A percentile compares a stretch with the other conserved stretches of the same genome.
Evolutionary conservation across 371 early-diverging fungal species (phyloP).

Genomic region (Circinella minor): DNA sequence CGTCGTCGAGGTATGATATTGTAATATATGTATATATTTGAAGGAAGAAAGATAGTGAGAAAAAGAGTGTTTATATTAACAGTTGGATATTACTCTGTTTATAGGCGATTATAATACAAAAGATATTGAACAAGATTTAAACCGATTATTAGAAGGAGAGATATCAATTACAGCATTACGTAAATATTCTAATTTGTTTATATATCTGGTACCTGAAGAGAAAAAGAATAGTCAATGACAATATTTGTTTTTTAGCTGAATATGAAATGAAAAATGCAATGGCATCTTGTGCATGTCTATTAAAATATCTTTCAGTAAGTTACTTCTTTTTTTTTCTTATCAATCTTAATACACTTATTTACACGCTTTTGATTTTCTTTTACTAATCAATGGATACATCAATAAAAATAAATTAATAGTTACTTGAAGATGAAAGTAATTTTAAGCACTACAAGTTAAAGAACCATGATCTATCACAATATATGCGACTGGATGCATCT

Average conservation of each 20-base stretch:
- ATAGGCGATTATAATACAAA: slow-evolving; percentile 69
- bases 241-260: slow-evolving; percentile 63
- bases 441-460: slow-evolving; percentile 73
- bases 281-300: slow-evolving; percentile 74
- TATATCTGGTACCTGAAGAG: neutral
- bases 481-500: slow-evolving; percentile 91
- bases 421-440: slow-evolving; percentile 77
- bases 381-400: too few species aligned
- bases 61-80: neutral
- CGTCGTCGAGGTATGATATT: slow-evolving; percentile 6
- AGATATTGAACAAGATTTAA: slow-evolving; percentile 87
- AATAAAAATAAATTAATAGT: slow-evolving; percentile 29
- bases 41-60: too few species aligned
- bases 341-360: neutral
- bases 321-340: neutral
- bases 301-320: slow-evolving; percentile 77
- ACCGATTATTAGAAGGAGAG: slow-evolving; percentile 75
- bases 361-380: neutral
- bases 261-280: slow-evolving; percentile 83
- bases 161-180: slow-evolving; percentile 69
- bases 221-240: neutral
- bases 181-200: slow-evolving; percentile 36
- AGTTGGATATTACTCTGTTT: neutral
- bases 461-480: slow-evolving; percentile 84
- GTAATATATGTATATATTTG: too few species aligned